These are phyloP conservation scores for Sphaerosporella brunnea DNA, from an alignment of 495 filamentous ascomycete genomes.

Conservation along the genomic window DNA sequence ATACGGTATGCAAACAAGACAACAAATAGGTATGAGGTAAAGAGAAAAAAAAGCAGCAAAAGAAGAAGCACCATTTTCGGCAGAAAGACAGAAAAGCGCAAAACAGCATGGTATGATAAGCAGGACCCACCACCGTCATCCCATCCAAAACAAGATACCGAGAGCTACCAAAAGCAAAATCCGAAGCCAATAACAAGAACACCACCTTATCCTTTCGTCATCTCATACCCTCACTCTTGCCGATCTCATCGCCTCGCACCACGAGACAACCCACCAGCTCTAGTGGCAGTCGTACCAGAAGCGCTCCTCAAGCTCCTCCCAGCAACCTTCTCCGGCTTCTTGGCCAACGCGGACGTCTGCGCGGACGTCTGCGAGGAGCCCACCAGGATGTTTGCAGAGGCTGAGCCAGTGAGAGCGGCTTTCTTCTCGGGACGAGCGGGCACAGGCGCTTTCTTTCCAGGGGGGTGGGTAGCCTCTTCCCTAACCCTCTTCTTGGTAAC, in stretches of 20 bases:
- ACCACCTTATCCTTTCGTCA: no score
- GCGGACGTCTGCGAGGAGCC: slow-evolving; percentile 4
- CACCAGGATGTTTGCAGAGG: slow-evolving; percentile 18
- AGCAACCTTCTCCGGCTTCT: slow-evolving; percentile 20
- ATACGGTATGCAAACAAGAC: no score
- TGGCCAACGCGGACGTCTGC: slow-evolving; percentile 12
- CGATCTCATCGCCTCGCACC: slow-evolving; percentile 24
- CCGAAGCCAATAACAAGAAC: background rate
- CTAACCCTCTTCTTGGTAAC: slow-evolving; percentile 18
- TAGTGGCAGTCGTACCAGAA: slow-evolving; percentile 8
- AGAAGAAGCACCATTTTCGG: no score
- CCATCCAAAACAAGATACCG: no score
- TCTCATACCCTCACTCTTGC: background rate
- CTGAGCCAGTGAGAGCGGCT: slow-evolving; percentile 13
- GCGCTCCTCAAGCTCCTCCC: slow-evolving; percentile 14
- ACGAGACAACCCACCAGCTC: slow-evolving; percentile 13
- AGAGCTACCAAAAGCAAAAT: no score
- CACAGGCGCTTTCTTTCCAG: slow-evolving; percentile 17
- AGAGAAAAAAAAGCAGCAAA: no score
- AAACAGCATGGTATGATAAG: no score
- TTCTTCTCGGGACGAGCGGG: slow-evolving; percentile 20
- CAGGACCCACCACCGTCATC: no score
- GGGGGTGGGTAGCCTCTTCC: slow-evolving; percentile 15
- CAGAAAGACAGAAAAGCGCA: no score
- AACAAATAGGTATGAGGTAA: no score